These are phyloP conservation scores for Ogataea trehaloabstinens DNA, from an alignment of 805 yeast species.

Conservation along the genomic window DNA sequence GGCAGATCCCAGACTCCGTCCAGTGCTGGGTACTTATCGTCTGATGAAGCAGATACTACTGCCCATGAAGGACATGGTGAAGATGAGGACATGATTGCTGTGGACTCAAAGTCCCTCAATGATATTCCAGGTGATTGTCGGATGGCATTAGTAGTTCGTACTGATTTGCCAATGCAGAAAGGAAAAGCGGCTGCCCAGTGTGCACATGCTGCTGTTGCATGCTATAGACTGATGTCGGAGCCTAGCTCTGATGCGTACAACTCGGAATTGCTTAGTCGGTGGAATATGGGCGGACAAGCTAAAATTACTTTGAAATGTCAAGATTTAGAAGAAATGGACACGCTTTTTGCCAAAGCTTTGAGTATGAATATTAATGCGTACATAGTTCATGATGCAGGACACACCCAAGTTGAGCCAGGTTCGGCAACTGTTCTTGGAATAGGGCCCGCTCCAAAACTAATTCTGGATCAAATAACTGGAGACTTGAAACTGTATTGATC, in stretches of 20 bases:
- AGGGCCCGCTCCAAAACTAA: constrained; percentile 91
- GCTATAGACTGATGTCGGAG: constrained; percentile 66
- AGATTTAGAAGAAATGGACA: constrained; percentile 67
- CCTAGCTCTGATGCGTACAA: constrained; percentile 54
- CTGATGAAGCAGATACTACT: constrained; percentile 15
- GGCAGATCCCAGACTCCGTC: constrained; percentile 19
- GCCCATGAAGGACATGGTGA: constrained; percentile 12
- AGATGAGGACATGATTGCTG: constrained; percentile 43
- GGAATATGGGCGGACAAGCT: constrained; percentile 89
- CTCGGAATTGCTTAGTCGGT: constrained; percentile 62
- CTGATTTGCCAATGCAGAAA: constrained; percentile 86
- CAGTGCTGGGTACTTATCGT: constrained; percentile 23
- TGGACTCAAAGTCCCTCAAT: constrained; percentile 60
- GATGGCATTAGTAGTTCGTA: constrained; percentile 86
- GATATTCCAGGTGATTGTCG: constrained; percentile 75
- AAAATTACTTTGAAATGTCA: constrained; percentile 82
- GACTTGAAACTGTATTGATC: constrained; percentile 65
- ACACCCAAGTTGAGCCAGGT: constrained; percentile 96
- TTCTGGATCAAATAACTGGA: constrained; percentile 79
- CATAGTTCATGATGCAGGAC: constrained; percentile 92
- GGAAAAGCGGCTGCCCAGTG: constrained; percentile 98
- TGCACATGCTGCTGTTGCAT: constrained; percentile 93
- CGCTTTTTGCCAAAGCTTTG: constrained; percentile 76
- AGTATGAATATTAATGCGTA: constrained; percentile 75
- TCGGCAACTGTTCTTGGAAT: constrained; percentile 94